A percentile compares a stretch with the other conserved stretches of the same genome.
These are phyloP conservation scores for Sanchytrium tribonematis DNA, from an alignment of 371 early-diverging fungal genomes.

Conservation along the genomic window DNA sequence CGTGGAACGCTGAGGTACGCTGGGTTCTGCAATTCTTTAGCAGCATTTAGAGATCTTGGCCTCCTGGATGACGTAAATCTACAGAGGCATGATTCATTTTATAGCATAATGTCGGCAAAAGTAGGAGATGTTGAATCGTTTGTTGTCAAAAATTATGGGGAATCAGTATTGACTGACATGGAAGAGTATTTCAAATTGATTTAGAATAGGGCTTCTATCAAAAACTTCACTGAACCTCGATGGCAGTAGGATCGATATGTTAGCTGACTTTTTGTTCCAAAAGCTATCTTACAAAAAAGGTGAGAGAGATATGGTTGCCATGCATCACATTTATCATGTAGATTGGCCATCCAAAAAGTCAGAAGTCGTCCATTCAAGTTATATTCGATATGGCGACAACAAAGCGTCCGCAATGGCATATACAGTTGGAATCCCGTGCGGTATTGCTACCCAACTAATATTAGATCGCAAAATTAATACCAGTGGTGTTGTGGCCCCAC, in stretches of 20 bases:
- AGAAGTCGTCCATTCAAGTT: constrained; percentile 5
- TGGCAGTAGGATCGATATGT: constrained; percentile 61
- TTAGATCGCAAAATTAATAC: constrained; percentile 31
- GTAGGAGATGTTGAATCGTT: no score
- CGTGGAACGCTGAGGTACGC: constrained; percentile 25
- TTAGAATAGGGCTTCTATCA: constrained; percentile 37
- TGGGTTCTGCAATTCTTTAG: constrained; percentile 65
- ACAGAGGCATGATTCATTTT: constrained; percentile 3
- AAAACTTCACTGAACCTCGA: constrained; percentile 24
- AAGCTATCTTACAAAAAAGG: constrained; percentile 64
- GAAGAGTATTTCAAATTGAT: background rate
- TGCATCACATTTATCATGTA: constrained; percentile 68
- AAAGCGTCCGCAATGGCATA: constrained; percentile 84
- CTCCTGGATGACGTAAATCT: constrained; percentile 28
- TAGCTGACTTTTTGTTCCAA: constrained; percentile 76
- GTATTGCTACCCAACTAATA: constrained; percentile 69
- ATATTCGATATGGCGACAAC: constrained; percentile 44
- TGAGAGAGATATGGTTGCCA: constrained; percentile 83
- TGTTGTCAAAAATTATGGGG: background rate
- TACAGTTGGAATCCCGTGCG: constrained; percentile 89
- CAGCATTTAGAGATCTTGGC: constrained; percentile 69
- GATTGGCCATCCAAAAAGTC: constrained; percentile 48
- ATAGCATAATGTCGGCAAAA: no score
- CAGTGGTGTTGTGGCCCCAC: background rate
- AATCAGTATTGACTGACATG: background rate